Base-by-base conservation (phyloP, 768 basidiomycete species). In the Infundibulicybe gibba region DNA sequence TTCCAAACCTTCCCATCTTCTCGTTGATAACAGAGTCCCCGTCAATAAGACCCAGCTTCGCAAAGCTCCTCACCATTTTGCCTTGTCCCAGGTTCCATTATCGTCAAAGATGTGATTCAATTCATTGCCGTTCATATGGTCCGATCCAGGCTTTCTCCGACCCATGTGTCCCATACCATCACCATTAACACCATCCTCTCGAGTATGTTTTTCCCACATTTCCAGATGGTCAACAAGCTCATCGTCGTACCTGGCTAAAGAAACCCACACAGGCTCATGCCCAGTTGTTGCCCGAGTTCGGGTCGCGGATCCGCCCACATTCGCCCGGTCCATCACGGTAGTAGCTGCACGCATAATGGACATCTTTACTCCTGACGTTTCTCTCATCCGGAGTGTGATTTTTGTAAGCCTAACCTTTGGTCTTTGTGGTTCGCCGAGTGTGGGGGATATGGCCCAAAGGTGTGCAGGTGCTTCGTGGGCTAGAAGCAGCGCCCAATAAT, bases 41-140 rank as follows among this genome's bases (percentile, higher is more conserved):
- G 6, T 63, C 63, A 12, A 61, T 54, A 4, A 61, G 57, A 5
- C 78, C 80, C 63, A 92, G 64, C 51, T 77, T 73, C 1, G 86
- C 85, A 65, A 91, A 92, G 48, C 76, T 77, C 43, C 73, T 67
- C 41, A 92, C 81, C 90, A 92, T 91, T 72, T 91, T 92, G 47
- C 64, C 40, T 65, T 72, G 61, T 93, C 90, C 85, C 87, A 90
- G 53, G 57, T 70, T 25, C 25, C 25, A 10, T 75, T 83, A 37
- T 65, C 71, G 49, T 53, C 58, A 53, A 85, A 89, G 17, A 76
- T 51, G 45, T 67, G 64, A 25, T 56, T 56, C 45, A 83, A 47
- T 20, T 61, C 58, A 43, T 70, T 65, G 6, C 63, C 69, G 12
- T 61, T 69, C 33, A 67, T 57, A 46, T 57, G 50, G 40, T 70